Base-by-base conservation (phyloP, 345 rosid genomes). In the Rubroshorea leprosula region DNA sequence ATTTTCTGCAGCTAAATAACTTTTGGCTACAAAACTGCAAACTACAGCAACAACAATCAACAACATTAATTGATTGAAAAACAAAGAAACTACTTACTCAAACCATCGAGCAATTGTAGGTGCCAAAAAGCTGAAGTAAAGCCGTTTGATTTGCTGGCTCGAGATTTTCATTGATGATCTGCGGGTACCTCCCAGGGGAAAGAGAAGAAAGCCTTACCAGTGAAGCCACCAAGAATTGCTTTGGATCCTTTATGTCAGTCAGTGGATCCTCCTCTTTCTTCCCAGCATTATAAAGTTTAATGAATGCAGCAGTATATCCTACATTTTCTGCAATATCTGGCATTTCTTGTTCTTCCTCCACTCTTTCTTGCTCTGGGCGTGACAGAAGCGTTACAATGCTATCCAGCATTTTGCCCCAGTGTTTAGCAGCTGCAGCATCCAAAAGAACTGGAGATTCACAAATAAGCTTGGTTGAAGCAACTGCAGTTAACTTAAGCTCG, bases 231-330 rank as follows among this genome's bases (percentile, higher is more conserved):
- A 90, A 60, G 44, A 83, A 93, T 69, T 93, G 80, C 63, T 83
- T 87, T 4, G 97, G 87, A 72, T 90, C 92, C 63, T 66, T 82
- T 23, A 93, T 69, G 57, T 85, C 87, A 70, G 75, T 72, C 5
- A 93, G 61, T 68, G 97, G 97, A 82, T 93, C 97, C 65, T 75
- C 95, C 69, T 90, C 97, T 61, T 74, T 90, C 74, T 78, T 93
- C 41, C 97, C 96, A 59, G 97, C 96, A 69, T 87, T 84, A 76
- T 82, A 71, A 49, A 93, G 97, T 62, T 74, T 87, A 63, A 87
- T 87, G 64, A 83, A 94, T 1, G 90, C 57, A 23, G 85, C 95
- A 23, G 90, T 80, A 66, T 94, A 87, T 55, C 95, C 99, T 4
- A 70, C 75, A 62, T 75, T 87, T 74, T 94, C 97, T 9, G 80